These are phyloP conservation scores for Fusarium humuli DNA, from an alignment of 2,329 filamentous ascomycete species.

Conservation along the genomic window DNA sequence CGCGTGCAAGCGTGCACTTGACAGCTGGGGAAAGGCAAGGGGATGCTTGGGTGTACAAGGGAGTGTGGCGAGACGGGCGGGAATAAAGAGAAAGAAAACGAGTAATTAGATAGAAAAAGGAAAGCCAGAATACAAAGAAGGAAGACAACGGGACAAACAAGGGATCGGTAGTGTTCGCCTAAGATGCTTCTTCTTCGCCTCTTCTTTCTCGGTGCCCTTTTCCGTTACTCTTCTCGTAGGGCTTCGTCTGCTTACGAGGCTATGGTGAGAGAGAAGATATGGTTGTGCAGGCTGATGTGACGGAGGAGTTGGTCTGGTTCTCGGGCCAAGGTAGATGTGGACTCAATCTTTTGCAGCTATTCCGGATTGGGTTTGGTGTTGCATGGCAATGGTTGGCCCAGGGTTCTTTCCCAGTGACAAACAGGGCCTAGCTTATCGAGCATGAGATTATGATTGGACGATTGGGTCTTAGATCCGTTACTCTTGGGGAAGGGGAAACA, in stretches of 20 bases:
- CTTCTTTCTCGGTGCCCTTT: neutral
- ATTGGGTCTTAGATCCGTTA: neutral
- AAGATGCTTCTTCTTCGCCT: constrained; percentile 14
- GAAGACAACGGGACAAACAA: neutral
- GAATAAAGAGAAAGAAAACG: constrained; percentile 7
- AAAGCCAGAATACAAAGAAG: neutral
- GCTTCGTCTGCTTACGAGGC: constrained; percentile 39
- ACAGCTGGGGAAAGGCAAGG: constrained; percentile 27
- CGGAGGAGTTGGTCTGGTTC: constrained; percentile 38
- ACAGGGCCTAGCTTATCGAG: constrained; percentile 22
- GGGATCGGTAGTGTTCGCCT: neutral
- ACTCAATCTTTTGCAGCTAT: constrained; percentile 6
- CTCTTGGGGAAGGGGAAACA: constrained; percentile 33
- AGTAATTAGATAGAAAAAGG: constrained; percentile 12
- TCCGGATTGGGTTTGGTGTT: neutral
- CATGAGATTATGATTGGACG: constrained; percentile 10
- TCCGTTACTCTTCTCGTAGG: neutral
- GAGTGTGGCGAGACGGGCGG: constrained; percentile 22
- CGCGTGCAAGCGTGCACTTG: constrained; percentile 27
- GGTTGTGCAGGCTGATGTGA: constrained; percentile 42
- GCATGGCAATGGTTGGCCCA: constrained; percentile 4
- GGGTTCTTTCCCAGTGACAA: constrained; percentile 5
- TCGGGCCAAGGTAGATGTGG: constrained; percentile 31
- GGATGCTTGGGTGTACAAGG: constrained; percentile 28
- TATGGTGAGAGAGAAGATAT: constrained; percentile 42